A percentile compares a stretch with the other conserved stretches of the same genome.
Evolutionary conservation across 106 monocot species (phyloP).

Genomic region (Allium sativum): DNA sequence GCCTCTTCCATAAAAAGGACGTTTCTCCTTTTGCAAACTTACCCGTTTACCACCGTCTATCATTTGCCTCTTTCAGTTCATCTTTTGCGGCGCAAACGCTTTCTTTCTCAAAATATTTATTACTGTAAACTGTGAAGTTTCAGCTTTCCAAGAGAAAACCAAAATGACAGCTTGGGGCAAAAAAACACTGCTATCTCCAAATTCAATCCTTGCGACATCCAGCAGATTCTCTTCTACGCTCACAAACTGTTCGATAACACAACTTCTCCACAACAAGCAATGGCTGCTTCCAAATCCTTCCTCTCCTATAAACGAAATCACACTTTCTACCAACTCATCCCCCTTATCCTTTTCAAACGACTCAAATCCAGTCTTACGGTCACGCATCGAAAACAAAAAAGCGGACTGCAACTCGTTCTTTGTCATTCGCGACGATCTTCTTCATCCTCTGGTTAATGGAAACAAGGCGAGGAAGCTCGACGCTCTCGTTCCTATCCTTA

Average conservation of each 20-base stretch:
- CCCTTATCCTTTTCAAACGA: slow-evolving; percentile 16
- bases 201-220: too few species aligned
- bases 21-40: too few species aligned
- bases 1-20: too few species aligned
- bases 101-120: too few species aligned
- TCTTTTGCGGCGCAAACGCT: too few species aligned
- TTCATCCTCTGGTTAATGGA: slow-evolving; percentile 67
- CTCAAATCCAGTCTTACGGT: neutral
- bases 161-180: too few species aligned
- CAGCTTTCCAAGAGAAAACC: too few species aligned
- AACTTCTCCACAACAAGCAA: slow-evolving; percentile 11
- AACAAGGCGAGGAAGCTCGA: slow-evolving; percentile 87
- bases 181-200: too few species aligned
- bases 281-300: slow-evolving; percentile 59
- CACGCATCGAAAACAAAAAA: neutral
- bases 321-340: slow-evolving; percentile 8
- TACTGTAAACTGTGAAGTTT: too few species aligned
- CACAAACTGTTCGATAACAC: slow-evolving; percentile 6
- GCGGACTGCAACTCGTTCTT: slow-evolving; percentile 20
- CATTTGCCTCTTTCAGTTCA: too few species aligned
- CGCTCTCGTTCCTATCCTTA: slow-evolving; percentile 50
- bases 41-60: too few species aligned
- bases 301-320: slow-evolving; percentile 38
- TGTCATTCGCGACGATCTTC: slow-evolving; percentile 57
- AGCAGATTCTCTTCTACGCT: neutral